Conservation (phyloP, 768 basidiomycete species). For the Amanita rubescens region DNA sequence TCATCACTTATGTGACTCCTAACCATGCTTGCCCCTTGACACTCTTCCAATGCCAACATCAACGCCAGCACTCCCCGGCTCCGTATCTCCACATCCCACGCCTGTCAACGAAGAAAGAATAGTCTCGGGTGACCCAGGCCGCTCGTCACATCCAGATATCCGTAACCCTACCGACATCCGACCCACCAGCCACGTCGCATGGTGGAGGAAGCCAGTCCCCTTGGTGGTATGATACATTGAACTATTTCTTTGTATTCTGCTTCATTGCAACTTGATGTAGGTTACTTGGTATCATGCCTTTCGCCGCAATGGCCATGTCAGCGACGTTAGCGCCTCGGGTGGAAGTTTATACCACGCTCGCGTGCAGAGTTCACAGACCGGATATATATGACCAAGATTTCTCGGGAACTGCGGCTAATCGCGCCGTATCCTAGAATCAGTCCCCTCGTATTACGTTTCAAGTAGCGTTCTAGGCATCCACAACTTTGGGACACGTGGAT, state of each 20-base stretch:
- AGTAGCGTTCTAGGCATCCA: not conserved
- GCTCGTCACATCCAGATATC: not conserved
- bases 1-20: not conserved
- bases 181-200: not conserved
- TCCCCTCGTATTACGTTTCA: not conserved
- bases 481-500: not conserved
- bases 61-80: not conserved
- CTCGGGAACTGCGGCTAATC: not conserved
- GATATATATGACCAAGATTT: constrained; percentile 32
- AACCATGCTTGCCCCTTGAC: not conserved
- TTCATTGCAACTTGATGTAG: constrained; percentile 26
- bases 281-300: constrained; percentile 47
- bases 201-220: constrained; percentile 1
- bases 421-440: too few relatives aligned
- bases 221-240: constrained; percentile 1
- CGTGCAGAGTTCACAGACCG: constrained; percentile 60
- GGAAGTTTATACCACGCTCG: constrained; percentile 68
- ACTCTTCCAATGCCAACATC: not conserved
- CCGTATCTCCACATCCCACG: not conserved
- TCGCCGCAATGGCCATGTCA: constrained; percentile 47
- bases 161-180: not conserved
- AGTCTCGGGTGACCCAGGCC: too few relatives aligned
- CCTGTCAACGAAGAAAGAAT: not conserved
- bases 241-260: not conserved
- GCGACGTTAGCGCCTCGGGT: constrained; percentile 63